Base-by-base conservation (phyloP, 2,329 filamentous ascomycete species). In the Orbilia oligospora region DNA sequence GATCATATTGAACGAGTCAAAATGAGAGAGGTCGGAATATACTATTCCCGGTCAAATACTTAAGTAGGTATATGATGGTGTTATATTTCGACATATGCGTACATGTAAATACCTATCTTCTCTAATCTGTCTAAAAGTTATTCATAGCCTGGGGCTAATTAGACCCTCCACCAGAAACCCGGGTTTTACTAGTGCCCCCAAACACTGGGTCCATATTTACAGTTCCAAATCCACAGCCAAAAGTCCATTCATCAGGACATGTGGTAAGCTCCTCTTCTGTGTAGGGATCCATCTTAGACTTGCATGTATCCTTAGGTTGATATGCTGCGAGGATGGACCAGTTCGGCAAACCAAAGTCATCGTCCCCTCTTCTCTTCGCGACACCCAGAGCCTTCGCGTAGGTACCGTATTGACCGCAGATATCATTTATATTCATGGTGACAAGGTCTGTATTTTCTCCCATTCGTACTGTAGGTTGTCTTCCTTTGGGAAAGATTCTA, bases 301-400 rank as follows among this genome's bases (percentile, higher is more conserved):
- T 41, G 16, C 46, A 44, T 18, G 64, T 38, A 24, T 67, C 64
- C 6, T 38, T 12, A 5, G 64, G 64, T 4, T 20, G 16, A 12
- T 67, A 67, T 6, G 41, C 10, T 10, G 46, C 63, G 27, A 66
- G 20, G 4, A 66, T 48, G n/a, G 63, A 66, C 63, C 44, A 51
- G 20, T 66, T 66, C 16, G 64, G 18, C 12, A 20, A 16, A 12
- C 18, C 1, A 41, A 38, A 51, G 12, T 48, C 24, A 10, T 46
- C 20, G 36, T 30, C 24, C 6, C 12, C 16, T 9, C 8, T 14
- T 18, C 18, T 27, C 20, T 18, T 30, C 20, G 58, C 38, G 1
- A 38, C 36, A 1, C 9, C 12, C 2, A 64, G 38, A 2, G 9
- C 33, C 8, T 27, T 30, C 14, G 20, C 20, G 20, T 48, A 64